Conservation (phyloP, 2,329 filamentous ascomycete species). For the Phoma herbarum region DNA sequence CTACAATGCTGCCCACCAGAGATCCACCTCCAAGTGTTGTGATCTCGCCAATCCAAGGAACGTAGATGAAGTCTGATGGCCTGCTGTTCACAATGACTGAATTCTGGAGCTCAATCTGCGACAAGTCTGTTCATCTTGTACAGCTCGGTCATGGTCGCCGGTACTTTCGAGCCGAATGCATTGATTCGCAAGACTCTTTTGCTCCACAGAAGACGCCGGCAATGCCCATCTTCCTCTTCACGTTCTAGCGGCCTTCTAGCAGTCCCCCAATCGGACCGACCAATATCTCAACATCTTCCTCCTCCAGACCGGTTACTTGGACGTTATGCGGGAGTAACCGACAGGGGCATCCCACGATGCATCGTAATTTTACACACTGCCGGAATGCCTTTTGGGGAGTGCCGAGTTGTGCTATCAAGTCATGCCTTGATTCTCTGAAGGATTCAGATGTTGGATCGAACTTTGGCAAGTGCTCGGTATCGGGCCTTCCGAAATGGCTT, state of each 20-base stretch:
- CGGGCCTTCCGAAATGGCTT: constrained; percentile 11
- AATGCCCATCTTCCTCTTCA: constrained; percentile 5
- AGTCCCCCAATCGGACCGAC: constrained; percentile 17
- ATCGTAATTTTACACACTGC: background rate
- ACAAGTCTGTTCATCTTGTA: background rate
- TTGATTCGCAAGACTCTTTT: constrained; percentile 10
- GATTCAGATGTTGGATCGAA: constrained; percentile 4
- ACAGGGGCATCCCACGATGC: constrained; percentile 1
- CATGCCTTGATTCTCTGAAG: constrained; percentile 6
- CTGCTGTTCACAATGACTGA: background rate
- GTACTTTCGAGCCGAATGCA: constrained; percentile 4
- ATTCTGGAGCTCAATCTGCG: background rate
- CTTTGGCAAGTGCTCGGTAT: constrained; percentile 2
- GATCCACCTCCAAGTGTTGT: background rate
- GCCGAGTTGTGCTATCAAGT: background rate
- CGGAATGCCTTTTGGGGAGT: constrained; percentile 2
- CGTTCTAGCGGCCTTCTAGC: constrained; percentile 23
- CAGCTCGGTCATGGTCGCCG: background rate
- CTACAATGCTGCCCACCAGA: background rate
- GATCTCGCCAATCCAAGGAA: background rate
- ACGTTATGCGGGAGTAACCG: constrained; percentile 16
- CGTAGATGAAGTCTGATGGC: background rate
- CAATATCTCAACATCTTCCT: constrained; percentile 13
- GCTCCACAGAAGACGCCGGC: constrained; percentile 3
- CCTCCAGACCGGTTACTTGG: constrained; percentile 8